Conservation (phyloP, 495 filamentous ascomycete species). For the Clavariopsis aquatica region DNA sequence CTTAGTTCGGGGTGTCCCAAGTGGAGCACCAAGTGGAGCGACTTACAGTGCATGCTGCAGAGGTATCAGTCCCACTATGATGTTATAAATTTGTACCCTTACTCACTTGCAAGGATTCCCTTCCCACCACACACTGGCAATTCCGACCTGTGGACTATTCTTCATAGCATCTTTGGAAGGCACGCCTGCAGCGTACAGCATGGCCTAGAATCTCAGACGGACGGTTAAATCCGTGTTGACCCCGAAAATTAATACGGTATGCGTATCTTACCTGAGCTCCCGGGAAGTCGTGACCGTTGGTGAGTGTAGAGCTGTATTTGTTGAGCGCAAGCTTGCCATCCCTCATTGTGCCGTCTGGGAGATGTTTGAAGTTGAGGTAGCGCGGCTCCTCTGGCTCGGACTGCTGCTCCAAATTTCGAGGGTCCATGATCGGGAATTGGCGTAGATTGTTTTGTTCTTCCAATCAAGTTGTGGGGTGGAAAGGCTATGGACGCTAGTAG, state of each 20-base stretch:
- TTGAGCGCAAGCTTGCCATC: conserved; percentile 69
- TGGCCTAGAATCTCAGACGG: conserved; percentile 56
- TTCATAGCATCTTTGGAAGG: conserved; percentile 84
- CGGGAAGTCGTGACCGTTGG: conserved; percentile 85
- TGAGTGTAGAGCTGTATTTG: conserved; percentile 70
- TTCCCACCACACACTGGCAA: conserved; percentile 96
- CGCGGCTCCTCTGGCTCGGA: conserved; percentile 54
- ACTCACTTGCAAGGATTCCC: conserved; percentile 86
- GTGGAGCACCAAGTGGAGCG: not conserved
- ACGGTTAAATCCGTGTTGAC: conserved; percentile 8
- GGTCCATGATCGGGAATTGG: conserved; percentile 46
- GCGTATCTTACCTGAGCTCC: conserved; percentile 74
- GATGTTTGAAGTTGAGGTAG: conserved; percentile 63
- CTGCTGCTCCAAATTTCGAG: conserved; percentile 47
- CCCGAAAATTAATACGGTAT: not conserved
- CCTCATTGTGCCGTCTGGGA: conserved; percentile 57
- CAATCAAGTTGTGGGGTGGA: not conserved
- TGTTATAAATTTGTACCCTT: not conserved
- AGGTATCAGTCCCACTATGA: conserved; percentile 15
- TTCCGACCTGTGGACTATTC: conserved; percentile 84
- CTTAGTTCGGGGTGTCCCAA: no score
- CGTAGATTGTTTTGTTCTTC: not conserved
- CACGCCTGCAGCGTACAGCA: conserved; percentile 93
- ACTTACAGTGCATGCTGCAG: conserved; percentile 47
- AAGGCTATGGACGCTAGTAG: not conserved